Evolutionary conservation across 2,329 filamentous ascomycete genomes (phyloP).

Genomic region (Grosmannia huntii): DNA sequence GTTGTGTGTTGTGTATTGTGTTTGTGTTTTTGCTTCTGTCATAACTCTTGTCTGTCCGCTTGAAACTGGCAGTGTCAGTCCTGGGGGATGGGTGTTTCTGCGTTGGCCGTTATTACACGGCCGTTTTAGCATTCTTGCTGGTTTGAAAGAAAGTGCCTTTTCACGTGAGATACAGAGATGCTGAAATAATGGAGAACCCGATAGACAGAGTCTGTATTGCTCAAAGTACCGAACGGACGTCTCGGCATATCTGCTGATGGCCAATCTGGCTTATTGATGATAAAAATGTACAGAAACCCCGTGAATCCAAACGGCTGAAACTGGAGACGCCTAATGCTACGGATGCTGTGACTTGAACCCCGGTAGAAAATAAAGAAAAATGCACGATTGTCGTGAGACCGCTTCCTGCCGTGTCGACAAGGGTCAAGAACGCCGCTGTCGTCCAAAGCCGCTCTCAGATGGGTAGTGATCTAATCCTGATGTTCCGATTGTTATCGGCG

Average conservation of each 20-base stretch:
- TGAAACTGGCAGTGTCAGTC: neutral
- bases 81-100: neutral
- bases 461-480: neutral
- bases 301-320: neutral
- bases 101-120: neutral
- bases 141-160: neutral
- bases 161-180: neutral
- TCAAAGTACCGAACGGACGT: neutral
- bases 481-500: neutral
- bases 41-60: neutral
- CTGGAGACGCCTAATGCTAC: neutral
- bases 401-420: neutral
- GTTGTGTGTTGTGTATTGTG: neutral
- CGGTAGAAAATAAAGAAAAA: neutral
- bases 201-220: neutral
- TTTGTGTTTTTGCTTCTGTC: neutral
- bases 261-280: neutral
- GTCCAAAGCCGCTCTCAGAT: neutral
- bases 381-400: neutral
- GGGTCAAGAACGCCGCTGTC: neutral
- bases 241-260: neutral
- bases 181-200: neutral
- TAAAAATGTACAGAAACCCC: neutral
- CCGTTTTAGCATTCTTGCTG: neutral
- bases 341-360: neutral